Evolutionary conservation across 768 basidiomycete genomes (phyloP), one percentile per base, ranked within the genome.

Genomic region (Naganishia vaughanmartiniae): DNA sequence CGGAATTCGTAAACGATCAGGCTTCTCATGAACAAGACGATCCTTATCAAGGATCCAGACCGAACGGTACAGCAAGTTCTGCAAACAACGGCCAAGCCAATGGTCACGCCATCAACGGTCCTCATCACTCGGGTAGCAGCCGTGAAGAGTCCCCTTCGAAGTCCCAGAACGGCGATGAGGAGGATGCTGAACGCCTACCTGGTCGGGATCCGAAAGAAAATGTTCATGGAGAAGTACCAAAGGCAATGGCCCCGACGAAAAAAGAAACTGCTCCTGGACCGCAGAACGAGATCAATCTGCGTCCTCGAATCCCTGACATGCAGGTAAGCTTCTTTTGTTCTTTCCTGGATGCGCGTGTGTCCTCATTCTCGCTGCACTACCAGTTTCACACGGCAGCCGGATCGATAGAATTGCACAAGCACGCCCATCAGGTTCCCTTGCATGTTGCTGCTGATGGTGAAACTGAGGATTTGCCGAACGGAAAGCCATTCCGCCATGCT

Each of bases 361-460:
- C 21, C 36, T 24, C 4, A 24, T n/a, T 15, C 1, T 17, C 31
- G 1, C 28, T 66, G 53, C 26, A 17, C 30, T n/a, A 26, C 7
- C 42, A 76, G 76, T 79, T 76, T 60, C 79, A 80, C 53, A 72
- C 66, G n/a, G 71, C 69, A 71, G 75, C 68, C 36, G 70, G 12
- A 33, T 54, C n/a, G 69, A 76, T 53, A 26, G 74, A 48, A 72
- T 69, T 24, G 45, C 70, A 28, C 31, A 68, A n/a, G 72, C 73
- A 28, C 53, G 76, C n/a, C 54, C 74, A 69, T 54, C 71, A 63
- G 72, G 76, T 45, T 70, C 76, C 36, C 71, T 72, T 81, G 30
- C 73, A 74, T 24, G 69, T 81, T 39, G 72, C 79, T 4, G 54
- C 78, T 0, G 79, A 81, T 70, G 79, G 79, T 0, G 79, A 81